A percentile compares a stretch with the other conserved stretches of the same genome.
Evolutionary conservation across 2,329 filamentous ascomycete genomes (phyloP).

Genomic region (Cladosporium sp.): DNA sequence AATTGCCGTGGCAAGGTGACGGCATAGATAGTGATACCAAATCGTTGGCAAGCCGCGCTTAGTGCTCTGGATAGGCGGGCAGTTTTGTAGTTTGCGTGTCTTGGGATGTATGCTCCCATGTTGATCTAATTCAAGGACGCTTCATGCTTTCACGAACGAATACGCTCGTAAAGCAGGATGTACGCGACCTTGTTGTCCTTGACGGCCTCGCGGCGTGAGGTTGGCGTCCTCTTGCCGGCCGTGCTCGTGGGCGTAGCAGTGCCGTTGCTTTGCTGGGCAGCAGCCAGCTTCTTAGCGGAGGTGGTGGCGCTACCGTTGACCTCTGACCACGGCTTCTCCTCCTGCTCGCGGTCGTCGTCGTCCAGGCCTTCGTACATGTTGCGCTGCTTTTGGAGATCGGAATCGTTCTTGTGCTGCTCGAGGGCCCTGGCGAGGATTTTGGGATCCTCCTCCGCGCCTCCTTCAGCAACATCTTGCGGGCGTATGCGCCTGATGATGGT

Average conservation of each 20-base stretch:
- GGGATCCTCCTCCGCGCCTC: slow-evolving; percentile 73
- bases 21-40: background rate
- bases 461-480: slow-evolving; percentile 84
- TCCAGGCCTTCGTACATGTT: slow-evolving; percentile 72
- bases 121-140: background rate
- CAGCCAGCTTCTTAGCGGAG: slow-evolving; percentile 53
- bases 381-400: slow-evolving; percentile 36
- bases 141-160: slow-evolving; percentile 34
- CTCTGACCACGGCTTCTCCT: slow-evolving; percentile 71
- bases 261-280: slow-evolving; percentile 50
- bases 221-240: slow-evolving; percentile 52
- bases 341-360: slow-evolving; percentile 63
- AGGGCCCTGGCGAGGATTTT: slow-evolving; percentile 62
- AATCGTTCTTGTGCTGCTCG: slow-evolving; percentile 63
- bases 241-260: slow-evolving; percentile 49
- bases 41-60: background rate
- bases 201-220: slow-evolving; percentile 45
- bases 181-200: slow-evolving; percentile 98
- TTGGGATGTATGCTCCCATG: background rate
- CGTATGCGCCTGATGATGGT: slow-evolving; percentile 81
- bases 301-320: slow-evolving; percentile 59
- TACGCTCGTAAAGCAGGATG: slow-evolving; percentile 87
- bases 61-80: background rate
- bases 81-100: background rate
- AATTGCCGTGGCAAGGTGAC: background rate